These are phyloP conservation scores for Crithidia fasciculata DNA, from an alignment of 208 protist species.

Conservation along the genomic window DNA sequence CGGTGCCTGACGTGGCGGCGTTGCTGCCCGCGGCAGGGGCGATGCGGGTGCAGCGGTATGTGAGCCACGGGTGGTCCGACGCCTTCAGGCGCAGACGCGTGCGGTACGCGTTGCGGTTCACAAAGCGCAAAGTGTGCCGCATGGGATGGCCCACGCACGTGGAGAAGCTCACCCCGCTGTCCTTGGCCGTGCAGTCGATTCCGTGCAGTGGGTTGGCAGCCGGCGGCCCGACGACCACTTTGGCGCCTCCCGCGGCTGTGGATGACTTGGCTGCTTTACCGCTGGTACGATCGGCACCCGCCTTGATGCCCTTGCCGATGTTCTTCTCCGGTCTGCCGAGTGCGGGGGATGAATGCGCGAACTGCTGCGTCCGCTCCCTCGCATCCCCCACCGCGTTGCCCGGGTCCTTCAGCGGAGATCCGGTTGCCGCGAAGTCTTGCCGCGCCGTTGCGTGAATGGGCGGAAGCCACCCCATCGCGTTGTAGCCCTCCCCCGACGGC, in stretches of 20 bases:
- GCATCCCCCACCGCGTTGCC: background rate
- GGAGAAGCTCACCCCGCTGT: conserved; percentile 41
- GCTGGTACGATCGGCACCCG: background rate
- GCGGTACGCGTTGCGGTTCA: conserved; percentile 63
- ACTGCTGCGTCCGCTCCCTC: background rate
- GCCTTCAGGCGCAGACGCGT: conserved; percentile 68
- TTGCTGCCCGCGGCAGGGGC: conserved; percentile 41
- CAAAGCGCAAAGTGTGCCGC: conserved; percentile 63
- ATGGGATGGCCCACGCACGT: conserved; percentile 38
- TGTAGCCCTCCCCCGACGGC: background rate
- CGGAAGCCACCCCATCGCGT: conserved; percentile 2
- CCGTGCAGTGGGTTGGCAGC: conserved; percentile 11
- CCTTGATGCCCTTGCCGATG: background rate
- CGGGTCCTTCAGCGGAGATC: background rate
- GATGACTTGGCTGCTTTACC: conserved; percentile 1
- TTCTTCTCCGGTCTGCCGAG: background rate
- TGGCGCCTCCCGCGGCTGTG: background rate
- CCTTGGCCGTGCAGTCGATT: conserved; percentile 63
- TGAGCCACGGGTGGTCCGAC: conserved; percentile 75
- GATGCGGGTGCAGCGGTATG: conserved; percentile 54
- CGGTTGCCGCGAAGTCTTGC: background rate
- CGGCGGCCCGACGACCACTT: background rate
- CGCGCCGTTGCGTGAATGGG: conserved; percentile 10
- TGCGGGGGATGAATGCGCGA: conserved; percentile 12
- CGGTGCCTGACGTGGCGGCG: background rate